Conservation (phyloP, 371 early-diverging fungal genomes). For the Lichtheimia hyalospora region DNA sequence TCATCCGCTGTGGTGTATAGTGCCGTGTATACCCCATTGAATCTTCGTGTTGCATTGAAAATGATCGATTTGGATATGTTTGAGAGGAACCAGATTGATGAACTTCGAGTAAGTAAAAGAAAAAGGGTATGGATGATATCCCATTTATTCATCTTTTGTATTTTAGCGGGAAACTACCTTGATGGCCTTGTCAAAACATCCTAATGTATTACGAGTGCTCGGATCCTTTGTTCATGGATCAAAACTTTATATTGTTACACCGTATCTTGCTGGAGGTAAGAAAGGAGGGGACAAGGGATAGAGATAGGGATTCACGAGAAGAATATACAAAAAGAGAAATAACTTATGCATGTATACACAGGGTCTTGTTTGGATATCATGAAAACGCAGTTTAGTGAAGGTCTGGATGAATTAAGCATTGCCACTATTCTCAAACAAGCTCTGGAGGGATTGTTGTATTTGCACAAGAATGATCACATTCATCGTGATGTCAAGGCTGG, state of each 20-base stretch:
- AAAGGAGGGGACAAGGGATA: not conserved
- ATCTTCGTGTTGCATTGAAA: conserved; percentile 77
- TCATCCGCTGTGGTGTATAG: conserved; percentile 86
- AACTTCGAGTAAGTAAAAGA: conserved; percentile 65
- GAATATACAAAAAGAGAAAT: not conserved
- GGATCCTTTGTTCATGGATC: conserved; percentile 82
- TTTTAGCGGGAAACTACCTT: conserved; percentile 79
- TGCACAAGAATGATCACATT: conserved; percentile 85
- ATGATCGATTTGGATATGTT: conserved; percentile 91
- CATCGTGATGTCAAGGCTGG: conserved; percentile 93
- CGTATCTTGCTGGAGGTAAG: conserved; percentile 76
- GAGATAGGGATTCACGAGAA: not conserved
- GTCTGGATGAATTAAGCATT: conserved; percentile 79
- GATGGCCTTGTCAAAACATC: conserved; percentile 85
- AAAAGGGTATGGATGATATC: no score
- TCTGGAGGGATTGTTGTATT: conserved; percentile 81
- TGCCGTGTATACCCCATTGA: conserved; percentile 74
- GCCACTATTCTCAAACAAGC: conserved; percentile 85
- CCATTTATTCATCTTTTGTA: not conserved
- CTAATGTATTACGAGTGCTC: conserved; percentile 80
- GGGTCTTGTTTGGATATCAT: conserved; percentile 87
- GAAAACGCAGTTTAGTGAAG: conserved; percentile 77
- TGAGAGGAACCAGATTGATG: conserved; percentile 92
- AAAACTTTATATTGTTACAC: conserved; percentile 66
- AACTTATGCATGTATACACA: not conserved